Evolutionary conservation across 805 yeast genomes (phyloP), one percentile per base, ranked within the genome.

Genomic region (Blastobotrys muscicola): DNA sequence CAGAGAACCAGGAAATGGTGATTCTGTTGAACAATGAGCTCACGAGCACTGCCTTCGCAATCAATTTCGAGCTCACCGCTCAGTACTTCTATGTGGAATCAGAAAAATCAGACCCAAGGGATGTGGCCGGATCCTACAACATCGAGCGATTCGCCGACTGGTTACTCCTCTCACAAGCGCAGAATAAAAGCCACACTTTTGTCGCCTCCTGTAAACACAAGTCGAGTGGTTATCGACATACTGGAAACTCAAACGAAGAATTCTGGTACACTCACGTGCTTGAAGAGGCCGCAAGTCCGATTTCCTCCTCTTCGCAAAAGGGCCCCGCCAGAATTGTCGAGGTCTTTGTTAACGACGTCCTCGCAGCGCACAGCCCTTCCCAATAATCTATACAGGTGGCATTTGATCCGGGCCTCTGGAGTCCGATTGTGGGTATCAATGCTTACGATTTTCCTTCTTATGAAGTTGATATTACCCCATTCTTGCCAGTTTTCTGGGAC

Each of bases 211-310:
- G 26, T 20, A 16, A 79, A 80, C 55, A 79, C 86, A 3, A 76
- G 85, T 2, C 70, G 77, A 45, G 76, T 78, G 36, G 54, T 61
- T 14, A 46, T 85, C 29, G 70, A 80, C 9, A 58, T 85, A 3
- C 85, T n/a, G 95, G 92, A 2, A 85, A 82, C 54, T 81, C 80
- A 2, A 78, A 73, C 32, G 95, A 86, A 61, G 95, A 86, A 58
- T 83, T 83, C 55, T 86, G 94, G 94, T 86, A 80, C 59, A 61
- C 78, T 3, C 81, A 83, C 50, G 56, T 67, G 12, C n/a, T 43
- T n/a, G n/a, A n/a, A n/a, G n/a, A n/a, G n/a, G n/a, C n/a, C n/a
- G n/a, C n/a, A n/a, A n/a, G n/a, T n/a, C n/a, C n/a, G n/a, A n/a
- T n/a, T n/a, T n/a, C n/a, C n/a, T n/a, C n/a, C n/a, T n/a, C n/a